Evolutionary conservation across 208 protist genomes (phyloP).

Genomic region (Acanthamoeba rhysodes): DNA sequence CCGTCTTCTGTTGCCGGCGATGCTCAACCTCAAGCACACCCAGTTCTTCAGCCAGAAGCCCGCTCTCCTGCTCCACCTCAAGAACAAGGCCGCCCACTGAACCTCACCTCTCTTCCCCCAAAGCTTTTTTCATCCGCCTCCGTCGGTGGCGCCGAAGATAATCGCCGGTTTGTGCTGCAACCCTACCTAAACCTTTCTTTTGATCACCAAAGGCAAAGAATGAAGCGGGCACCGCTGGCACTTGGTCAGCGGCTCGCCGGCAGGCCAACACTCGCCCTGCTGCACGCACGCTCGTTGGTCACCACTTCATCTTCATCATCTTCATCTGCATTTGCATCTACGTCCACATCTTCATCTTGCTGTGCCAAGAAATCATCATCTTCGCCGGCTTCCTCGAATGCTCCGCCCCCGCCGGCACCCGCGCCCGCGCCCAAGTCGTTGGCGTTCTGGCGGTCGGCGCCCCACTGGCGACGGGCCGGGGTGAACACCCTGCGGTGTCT

Average conservation of each 20-base stretch:
- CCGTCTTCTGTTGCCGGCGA: neutral
- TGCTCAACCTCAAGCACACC: neutral
- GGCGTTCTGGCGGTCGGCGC: neutral
- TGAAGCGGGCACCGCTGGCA: no score
- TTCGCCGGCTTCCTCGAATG: neutral
- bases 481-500: slow-evolving; percentile 16
- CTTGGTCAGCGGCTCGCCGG: no score
- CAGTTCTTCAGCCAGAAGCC: slow-evolving; percentile 56
- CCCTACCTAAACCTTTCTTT: no score
- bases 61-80: neutral
- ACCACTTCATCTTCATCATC: no score
- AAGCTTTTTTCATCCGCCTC: no score
- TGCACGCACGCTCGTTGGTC: no score
- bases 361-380: neutral
- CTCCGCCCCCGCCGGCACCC: no score
- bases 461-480: neutral
- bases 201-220: no score
- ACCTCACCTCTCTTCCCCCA: no score
- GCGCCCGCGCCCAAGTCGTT: neutral
- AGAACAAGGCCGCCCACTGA: neutral
- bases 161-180: no score
- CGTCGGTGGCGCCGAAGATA: no score
- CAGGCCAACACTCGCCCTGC: no score
- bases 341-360: neutral
- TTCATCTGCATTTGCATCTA: neutral